Base-by-base conservation (phyloP, 495 filamentous ascomycete genomes). In the Hypomontagnella submonticulosa region DNA sequence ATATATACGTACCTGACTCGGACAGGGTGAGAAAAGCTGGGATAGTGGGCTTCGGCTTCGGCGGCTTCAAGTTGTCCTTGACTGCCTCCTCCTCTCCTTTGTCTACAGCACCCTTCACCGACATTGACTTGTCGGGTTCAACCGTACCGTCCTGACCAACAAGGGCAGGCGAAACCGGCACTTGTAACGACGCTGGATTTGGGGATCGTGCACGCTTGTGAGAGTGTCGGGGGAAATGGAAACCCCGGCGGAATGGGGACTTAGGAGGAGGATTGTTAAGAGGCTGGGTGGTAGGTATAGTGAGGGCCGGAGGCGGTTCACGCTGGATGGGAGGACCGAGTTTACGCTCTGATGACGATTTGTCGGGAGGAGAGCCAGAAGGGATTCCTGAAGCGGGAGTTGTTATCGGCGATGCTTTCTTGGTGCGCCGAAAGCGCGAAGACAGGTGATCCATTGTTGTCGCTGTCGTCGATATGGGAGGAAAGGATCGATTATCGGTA, bases 21-120 rank as follows among this genome's bases (percentile, higher is more conserved):
- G 59, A 75, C 9, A 77, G 65, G 11, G 75, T 71, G 40, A 85
- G 69, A 62, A 85, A 85, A 2, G 70, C 60, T 11, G 82, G 82
- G 40, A 83, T 78, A 3, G 23, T 27, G 23, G 23, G 23, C 53
- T 70, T 63, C 7, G 61, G 70, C 42, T 63, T 64, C 9, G 62
- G 70, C 16, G 61, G 70, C 42, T 63, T 64, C 9, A 60, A 69
- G 15, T 61, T 67, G 18, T 43, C 48, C 18, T 42, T 40, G 36
- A 62, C 54, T 19, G 46, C 33, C 9, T 36, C 53, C 8, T 57
- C 18, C 55, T 5, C 57, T 63, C 63, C 8, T 30, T 73, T 77
- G 18, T 72, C 44, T 41, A 23, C 60, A 4, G 63, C 60, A 11
- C 53, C 61, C 37, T 59, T 67, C 16, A 69, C 46, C 9, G 73